A percentile compares a stretch with the other conserved stretches of the same genome.
Conservation (phyloP, 768 basidiomycete species). For the Neoboletus subvelutipes region DNA sequence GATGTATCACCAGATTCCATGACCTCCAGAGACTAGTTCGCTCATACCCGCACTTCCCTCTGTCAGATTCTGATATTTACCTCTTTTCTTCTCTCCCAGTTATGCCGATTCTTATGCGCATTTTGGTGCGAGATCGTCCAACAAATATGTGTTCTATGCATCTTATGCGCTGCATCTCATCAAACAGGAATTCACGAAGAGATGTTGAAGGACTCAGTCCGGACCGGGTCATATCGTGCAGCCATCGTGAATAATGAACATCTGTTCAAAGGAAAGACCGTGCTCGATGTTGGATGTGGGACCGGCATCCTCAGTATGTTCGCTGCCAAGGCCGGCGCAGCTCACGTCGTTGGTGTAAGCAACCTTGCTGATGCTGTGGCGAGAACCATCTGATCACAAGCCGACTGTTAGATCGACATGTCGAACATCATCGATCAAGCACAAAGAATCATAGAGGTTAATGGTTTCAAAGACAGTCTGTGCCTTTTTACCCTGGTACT, state of each 20-base stretch:
- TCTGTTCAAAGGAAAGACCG: constrained; percentile 95
- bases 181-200: constrained; percentile 92
- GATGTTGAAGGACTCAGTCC: constrained; percentile 96
- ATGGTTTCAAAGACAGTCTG: constrained; percentile 94
- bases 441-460: constrained; percentile 92
- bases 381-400: constrained; percentile 13
- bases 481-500: constrained; percentile 12
- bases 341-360: constrained; percentile 88
- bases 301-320: constrained; percentile 99
- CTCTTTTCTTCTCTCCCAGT: constrained; percentile 48
- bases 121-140: constrained; percentile 59
- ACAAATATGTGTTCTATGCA: background rate
- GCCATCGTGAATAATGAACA: constrained; percentile 95
- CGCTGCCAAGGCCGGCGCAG: constrained; percentile 92
- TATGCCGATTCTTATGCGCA: constrained; percentile 97
- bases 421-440: constrained; percentile 99
- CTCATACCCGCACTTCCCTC: constrained; percentile 33
- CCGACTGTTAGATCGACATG: constrained; percentile 84
- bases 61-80: constrained; percentile 37
- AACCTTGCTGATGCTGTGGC: constrained; percentile 4
- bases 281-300: constrained; percentile 97
- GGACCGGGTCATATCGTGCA: constrained; percentile 91
- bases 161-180: constrained; percentile 8
- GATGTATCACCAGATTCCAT: constrained; percentile 44
- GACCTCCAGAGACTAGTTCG: constrained; percentile 90